These are phyloP conservation scores for Arabidopsis arenosa DNA, from an alignment of 345 rosid species.

Conservation along the genomic window DNA sequence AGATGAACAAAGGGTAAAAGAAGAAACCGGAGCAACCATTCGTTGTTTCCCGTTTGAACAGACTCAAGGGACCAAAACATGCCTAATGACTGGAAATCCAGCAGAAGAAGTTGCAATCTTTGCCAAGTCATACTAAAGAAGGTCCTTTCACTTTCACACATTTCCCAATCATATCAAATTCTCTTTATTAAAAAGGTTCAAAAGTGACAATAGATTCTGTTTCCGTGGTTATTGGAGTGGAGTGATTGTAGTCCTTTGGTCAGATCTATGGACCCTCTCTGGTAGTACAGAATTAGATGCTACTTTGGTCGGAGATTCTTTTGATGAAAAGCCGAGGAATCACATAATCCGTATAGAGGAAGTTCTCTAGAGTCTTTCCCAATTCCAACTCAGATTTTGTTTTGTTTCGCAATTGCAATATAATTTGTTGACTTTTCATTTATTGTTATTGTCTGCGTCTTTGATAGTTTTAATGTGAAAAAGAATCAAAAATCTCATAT, in stretches of 20 bases:
- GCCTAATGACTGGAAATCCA: constrained; percentile 83
- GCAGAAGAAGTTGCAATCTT: constrained; percentile 89
- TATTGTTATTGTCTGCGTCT: not conserved
- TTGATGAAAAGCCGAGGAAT: not conserved
- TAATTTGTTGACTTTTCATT: not conserved
- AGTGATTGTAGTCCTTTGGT: constrained; percentile 1
- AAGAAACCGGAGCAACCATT: constrained; percentile 95
- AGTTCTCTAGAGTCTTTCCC: not conserved
- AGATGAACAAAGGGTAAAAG: constrained; percentile 81
- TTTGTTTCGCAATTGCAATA: not conserved
- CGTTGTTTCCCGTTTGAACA: constrained; percentile 92
- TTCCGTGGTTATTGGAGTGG: constrained; percentile 6
- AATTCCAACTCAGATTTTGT: not conserved
- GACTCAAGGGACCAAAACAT: constrained; percentile 62
- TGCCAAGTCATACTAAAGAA: constrained; percentile 74
- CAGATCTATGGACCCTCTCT: not conserved
- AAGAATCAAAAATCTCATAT: not conserved
- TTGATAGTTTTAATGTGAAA: not conserved
- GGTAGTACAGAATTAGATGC: constrained; percentile 3
- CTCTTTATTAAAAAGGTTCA: not conserved
- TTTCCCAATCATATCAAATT: not conserved
- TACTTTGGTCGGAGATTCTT: constrained; percentile 17
- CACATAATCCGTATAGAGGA: not conserved
- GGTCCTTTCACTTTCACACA: not conserved
- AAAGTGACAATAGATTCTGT: constrained; percentile 1